Conservation (phyloP, 2,329 filamentous ascomycete species). For the Nannizzia gypsea region DNA sequence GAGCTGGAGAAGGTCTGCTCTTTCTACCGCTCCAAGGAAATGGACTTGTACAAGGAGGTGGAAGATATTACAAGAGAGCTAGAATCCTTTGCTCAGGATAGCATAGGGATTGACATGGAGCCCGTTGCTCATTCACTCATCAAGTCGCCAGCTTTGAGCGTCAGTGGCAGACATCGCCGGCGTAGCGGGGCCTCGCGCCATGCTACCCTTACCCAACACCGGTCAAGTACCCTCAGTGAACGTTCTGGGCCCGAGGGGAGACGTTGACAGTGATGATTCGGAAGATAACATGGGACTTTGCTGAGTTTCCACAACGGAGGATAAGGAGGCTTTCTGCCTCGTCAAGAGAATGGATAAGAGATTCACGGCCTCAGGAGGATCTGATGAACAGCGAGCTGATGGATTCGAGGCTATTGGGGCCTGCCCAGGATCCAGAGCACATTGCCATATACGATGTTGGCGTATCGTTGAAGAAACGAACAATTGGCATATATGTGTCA, state of each 20-base stretch:
- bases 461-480: conserved; percentile 85
- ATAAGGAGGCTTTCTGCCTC: conserved; percentile 30
- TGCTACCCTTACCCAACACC: conserved; percentile 12
- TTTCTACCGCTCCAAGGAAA: conserved; percentile 83
- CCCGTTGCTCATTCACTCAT: conserved; percentile 32
- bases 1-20: conserved; percentile 90
- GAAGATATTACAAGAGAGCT: conserved; percentile 65
- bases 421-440: conserved; percentile 53
- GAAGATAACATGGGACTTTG: conserved; percentile 52
- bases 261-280: conserved; percentile 44
- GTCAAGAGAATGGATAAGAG: conserved; percentile 15
- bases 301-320: conserved; percentile 23
- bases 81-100: conserved; percentile 52
- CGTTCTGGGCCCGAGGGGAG: conserved; percentile 40
- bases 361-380: conserved; percentile 19
- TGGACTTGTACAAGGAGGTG: conserved; percentile 72
- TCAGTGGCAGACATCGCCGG: conserved; percentile 37
- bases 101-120: conserved; percentile 34
- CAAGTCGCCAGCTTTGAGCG: conserved; percentile 32
- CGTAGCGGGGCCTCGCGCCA: conserved; percentile 34
- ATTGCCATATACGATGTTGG: conserved; percentile 57
- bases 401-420: conserved; percentile 44
- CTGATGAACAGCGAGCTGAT: conserved; percentile 23
- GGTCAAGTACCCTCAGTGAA: conserved; percentile 32
- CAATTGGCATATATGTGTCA: conserved; percentile 76